Percentiles rank a stretch among this genome's conserved stretches.
Conservation (phyloP, 257 asterid species). For the Mitragyna speciosa region DNA sequence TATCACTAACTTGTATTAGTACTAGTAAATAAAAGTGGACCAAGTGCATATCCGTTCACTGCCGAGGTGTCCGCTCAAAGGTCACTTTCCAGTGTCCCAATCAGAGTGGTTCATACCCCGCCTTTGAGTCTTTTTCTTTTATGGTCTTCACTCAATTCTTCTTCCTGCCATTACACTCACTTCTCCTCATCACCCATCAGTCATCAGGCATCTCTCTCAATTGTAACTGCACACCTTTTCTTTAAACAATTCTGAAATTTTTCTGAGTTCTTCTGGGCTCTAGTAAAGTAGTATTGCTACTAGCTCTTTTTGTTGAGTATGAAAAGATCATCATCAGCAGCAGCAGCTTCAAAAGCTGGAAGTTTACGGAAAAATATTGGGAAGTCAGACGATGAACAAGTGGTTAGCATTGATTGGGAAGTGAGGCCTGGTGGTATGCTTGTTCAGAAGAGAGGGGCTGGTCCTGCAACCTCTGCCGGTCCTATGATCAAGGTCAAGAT, state of each 20-base stretch:
- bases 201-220: slow-evolving; percentile 15
- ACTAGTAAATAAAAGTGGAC: background rate
- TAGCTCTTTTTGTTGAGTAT: slow-evolving; percentile 1
- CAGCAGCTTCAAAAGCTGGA: slow-evolving; percentile 20
- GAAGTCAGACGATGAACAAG: slow-evolving; percentile 3
- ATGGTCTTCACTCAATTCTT: slow-evolving; percentile 25
- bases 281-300: background rate
- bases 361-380: slow-evolving; percentile 9
- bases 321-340: slow-evolving; percentile 22
- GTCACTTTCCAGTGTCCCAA: slow-evolving; percentile 30
- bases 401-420: slow-evolving; percentile 31
- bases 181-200: slow-evolving; percentile 10
- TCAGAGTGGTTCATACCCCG: slow-evolving; percentile 10
- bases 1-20: background rate
- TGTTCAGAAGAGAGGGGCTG: slow-evolving; percentile 29
- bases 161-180: slow-evolving; percentile 19
- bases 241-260: background rate
- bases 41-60: background rate
- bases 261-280: background rate
- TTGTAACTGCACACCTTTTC: slow-evolving; percentile 15
- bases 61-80: background rate
- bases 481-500: slow-evolving; percentile 37
- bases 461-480: slow-evolving; percentile 5
- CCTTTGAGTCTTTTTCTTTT: slow-evolving; percentile 14
- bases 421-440: slow-evolving; percentile 37